Evolutionary conservation across 1,284 basidiomycete species (phyloP).

Genomic region (Malassezia slooffiae): DNA sequence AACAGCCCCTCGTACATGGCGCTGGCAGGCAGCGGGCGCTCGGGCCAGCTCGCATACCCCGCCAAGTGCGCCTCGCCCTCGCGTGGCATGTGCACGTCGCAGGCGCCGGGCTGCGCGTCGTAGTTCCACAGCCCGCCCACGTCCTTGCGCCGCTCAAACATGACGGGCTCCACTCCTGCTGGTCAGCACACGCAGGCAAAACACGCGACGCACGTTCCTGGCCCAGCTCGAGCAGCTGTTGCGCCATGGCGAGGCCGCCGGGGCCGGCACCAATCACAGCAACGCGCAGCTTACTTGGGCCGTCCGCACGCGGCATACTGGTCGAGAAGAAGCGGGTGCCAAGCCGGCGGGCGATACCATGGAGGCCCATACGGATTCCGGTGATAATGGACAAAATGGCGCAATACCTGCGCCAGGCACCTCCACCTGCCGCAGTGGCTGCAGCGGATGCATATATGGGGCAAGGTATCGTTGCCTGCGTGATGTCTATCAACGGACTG

Average conservation of each 20-base stretch:
- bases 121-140: constrained; percentile 32
- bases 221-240: constrained; percentile 40
- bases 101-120: constrained; percentile 21
- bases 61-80: constrained; percentile 11
- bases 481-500: no score
- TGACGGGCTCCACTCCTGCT: constrained; percentile 4
- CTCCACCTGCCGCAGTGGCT: no score
- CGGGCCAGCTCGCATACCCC: constrained; percentile 11
- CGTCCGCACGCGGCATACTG: no score
- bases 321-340: no score
- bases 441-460: no score
- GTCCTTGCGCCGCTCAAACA: constrained; percentile 24
- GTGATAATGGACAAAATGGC: no score
- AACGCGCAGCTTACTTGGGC: constrained; percentile 4
- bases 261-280: constrained; percentile 9
- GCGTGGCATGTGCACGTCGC: constrained; percentile 36
- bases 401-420: no score
- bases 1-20: constrained; percentile 43
- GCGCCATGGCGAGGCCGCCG: constrained; percentile 42
- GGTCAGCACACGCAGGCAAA: no score
- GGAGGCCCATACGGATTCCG: no score
- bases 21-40: constrained; percentile 9
- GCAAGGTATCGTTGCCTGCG: no score
- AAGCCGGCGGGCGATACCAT: no score
- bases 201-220: no score